These are phyloP conservation scores for Claviceps digitariae DNA, from an alignment of 2,329 filamentous ascomycete species.

Conservation along the genomic window DNA sequence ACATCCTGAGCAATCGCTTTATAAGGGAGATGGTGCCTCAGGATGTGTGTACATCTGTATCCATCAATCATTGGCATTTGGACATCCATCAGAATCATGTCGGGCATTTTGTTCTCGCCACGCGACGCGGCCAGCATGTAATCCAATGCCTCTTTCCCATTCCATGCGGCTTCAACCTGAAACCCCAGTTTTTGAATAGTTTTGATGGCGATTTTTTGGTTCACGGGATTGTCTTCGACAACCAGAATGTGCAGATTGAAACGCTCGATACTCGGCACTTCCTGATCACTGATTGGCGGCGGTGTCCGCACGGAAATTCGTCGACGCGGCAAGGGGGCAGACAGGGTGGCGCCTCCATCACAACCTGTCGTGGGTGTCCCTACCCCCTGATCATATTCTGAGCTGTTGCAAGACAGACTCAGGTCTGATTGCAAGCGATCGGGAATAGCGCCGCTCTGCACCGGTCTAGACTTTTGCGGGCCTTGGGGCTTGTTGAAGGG, in stretches of 20 bases:
- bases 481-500: constrained; percentile 59
- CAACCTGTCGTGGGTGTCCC: constrained; percentile 23
- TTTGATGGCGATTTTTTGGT: constrained; percentile 63
- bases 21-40: constrained; percentile 56
- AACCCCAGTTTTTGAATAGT: constrained; percentile 65
- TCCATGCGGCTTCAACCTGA: constrained; percentile 57
- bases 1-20: constrained; percentile 44
- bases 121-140: constrained; percentile 47
- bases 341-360: constrained; percentile 13
- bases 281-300: constrained; percentile 27
- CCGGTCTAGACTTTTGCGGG: constrained; percentile 31
- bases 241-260: constrained; percentile 56
- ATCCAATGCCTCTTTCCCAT: constrained; percentile 65
- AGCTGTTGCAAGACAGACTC: constrained; percentile 53
- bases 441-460: constrained; percentile 50
- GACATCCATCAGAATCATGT: constrained; percentile 69
- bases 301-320: constrained; percentile 22
- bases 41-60: constrained; percentile 60
- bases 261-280: constrained; percentile 43
- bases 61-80: constrained; percentile 69
- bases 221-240: constrained; percentile 67
- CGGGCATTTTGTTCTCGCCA: constrained; percentile 42
- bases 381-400: constrained; percentile 41
- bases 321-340: constrained; percentile 15
- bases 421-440: constrained; percentile 52